Conservation (phyloP, 805 yeast genomes). For the Pichia heedii region DNA sequence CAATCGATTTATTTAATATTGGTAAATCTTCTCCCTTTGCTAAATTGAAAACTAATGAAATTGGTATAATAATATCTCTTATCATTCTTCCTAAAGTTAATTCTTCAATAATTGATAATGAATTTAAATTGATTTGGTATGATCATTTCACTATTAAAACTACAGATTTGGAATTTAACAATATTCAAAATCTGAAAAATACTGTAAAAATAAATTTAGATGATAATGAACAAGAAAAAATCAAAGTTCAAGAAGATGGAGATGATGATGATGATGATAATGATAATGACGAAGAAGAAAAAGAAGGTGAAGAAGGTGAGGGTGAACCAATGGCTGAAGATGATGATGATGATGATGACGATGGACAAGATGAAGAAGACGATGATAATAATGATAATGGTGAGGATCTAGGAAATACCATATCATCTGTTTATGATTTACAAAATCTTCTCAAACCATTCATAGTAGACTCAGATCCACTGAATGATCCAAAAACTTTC, state of each 20-base stretch:
- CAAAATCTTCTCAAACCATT: neutral
- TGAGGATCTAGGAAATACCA: slow-evolving; percentile 10
- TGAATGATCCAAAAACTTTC: neutral
- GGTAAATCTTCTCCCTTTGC: slow-evolving; percentile 3
- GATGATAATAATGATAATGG: slow-evolving; percentile 6
- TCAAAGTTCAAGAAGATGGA: slow-evolving; percentile 9
- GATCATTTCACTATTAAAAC: slow-evolving; percentile 20
- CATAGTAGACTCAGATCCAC: neutral
- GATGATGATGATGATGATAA: slow-evolving; percentile 1
- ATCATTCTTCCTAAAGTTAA: neutral
- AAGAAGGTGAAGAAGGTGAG: slow-evolving; percentile 12
- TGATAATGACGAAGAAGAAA: slow-evolving; percentile 1
- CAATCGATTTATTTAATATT: slow-evolving; percentile 19
- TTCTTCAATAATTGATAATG: neutral
- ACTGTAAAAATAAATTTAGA: slow-evolving; percentile 14
- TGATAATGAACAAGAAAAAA: slow-evolving; percentile 11
- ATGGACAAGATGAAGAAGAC: neutral
- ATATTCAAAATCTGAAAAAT: slow-evolving; percentile 20
- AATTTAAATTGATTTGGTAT: slow-evolving; percentile 21
- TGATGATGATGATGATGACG: neutral
- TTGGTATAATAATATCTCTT: slow-evolving; percentile 10
- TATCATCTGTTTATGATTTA: neutral
- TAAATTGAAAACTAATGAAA: slow-evolving; percentile 8
- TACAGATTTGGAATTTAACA: slow-evolving; percentile 26
- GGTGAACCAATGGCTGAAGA: slow-evolving; percentile 15